Base-by-base conservation (phyloP, 2,329 filamentous ascomycete species). In the Cordyceps cicadae region DNA sequence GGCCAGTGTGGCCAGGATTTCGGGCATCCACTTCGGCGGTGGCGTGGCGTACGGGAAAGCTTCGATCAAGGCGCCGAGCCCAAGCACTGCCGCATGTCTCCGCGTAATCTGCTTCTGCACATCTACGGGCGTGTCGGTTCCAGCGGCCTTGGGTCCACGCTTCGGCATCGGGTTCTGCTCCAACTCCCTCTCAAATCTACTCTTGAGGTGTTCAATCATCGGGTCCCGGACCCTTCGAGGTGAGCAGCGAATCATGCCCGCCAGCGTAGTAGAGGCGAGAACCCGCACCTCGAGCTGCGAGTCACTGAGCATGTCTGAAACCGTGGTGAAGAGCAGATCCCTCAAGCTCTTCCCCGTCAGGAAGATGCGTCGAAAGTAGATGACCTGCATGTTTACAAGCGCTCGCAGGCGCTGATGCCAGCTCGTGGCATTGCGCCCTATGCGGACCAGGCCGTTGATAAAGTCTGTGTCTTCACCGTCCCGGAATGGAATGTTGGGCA, bases 171-270 rank as follows among this genome's bases (percentile, higher is more conserved):
- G 94, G 69, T 97, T 97, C 60, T 87, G 84, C 62, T 79, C 76
- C n/a, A 99, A 81, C 67, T 89, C 83, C 37, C 81, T 80, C 55
- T 90, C 89, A 76, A 97, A 99, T 50, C 90, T 86, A 59, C 81
- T 79, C 71, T 91, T 91, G 46, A 97, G 82, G 26, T 86, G 80
- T 51, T 82, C 74, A 63, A 99, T 89, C 68, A 92, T 88, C 34
- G 86, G 85, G 61, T 89, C 86, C 32, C 94, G 91, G 62, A 97
- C 86, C 1, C 77, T 82, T 32, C 86, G 81, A 0, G 94, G 92
- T 3, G 93, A 97, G 78, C 94, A 99, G 60, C 94, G 87, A 66
- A 99, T 95, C 94, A 99, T 99, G 66, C 94, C 95, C 1, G 92
- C 93, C 3, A 99, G 80, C 0, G 94, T 99, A 0, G 90, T 89